Base-by-base conservation (phyloP, 164 flowering plant species). In the Sextonia rubra region DNA sequence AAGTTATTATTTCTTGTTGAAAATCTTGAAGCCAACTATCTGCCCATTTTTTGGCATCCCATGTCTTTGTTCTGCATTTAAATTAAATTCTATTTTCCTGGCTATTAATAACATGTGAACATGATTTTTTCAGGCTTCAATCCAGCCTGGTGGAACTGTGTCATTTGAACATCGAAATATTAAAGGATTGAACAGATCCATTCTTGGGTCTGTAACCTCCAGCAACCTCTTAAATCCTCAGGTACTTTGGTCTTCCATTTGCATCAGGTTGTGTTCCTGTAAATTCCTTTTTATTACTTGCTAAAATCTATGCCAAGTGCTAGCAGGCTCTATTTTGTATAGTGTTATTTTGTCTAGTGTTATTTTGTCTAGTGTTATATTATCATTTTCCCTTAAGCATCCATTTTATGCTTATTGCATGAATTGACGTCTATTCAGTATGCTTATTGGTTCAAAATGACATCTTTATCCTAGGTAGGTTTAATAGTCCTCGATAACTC, bases 131-230 rank as follows among this genome's bases (percentile, higher is more conserved):
- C 83, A 96, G 99, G 97, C 99, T 75, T 93, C 98, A 67, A 82
- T 96, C 77, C 97, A 92, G 75, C 99, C 99, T 27, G 97, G 97
- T 74, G 99, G 99, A 76, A 91, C 97, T 72, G 95, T 96, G 75
- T 85, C 97, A 30, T 92, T 96, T 84, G 99, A 96, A 72, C 98
- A 96, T 73, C 83, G 99, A 25, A 96, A 96, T 78, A 69, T 96
- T 68, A 82, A 86, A 64, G 97, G 99, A 32, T 84, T 96, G 37
- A 93, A 96, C 75, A 83, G 99, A 77, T 96, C 99, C 29, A 62
- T 96, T 71, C 84, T 89, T 70, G 99, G 99, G 64, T 86, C 98
- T 64, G 86, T 96, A 61, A 96, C 94, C 73, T 92, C 99, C 30
- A 96, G 95, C 82, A 96, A 96, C 86, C 94, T 96, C 82, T 83